phyloP scores from a whole-genome alignment of 345 rosid genomes.

The Hevea brasiliensis region DNA sequence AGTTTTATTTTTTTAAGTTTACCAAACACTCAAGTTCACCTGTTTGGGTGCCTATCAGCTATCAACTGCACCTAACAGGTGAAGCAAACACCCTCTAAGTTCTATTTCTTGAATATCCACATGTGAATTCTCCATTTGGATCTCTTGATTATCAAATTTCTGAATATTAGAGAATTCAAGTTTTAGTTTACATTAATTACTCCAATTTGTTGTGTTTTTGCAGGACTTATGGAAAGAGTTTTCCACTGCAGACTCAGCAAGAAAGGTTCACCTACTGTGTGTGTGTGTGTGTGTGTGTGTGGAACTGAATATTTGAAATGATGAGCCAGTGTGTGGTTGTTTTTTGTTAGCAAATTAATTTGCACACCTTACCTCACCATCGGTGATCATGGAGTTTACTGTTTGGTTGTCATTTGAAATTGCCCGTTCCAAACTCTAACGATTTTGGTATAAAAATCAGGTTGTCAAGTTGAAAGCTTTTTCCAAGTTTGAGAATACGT shows the following conservation, averaged over 20 bases:
- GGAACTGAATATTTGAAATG: neutral
- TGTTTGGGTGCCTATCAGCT: no score
- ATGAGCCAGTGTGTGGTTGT: neutral
- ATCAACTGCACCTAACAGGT: no score
- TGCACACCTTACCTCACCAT: neutral
- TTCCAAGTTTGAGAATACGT: constrained; percentile 82
- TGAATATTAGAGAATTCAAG: neutral
- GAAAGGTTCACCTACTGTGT: constrained; percentile 43
- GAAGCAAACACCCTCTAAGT: no score
- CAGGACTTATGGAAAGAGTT: constrained; percentile 72
- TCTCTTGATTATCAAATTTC: neutral
- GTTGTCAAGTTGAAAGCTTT: constrained; percentile 82
- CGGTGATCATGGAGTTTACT: neutral
- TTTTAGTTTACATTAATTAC: neutral
- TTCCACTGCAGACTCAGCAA: constrained; percentile 51
- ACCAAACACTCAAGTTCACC: no score
- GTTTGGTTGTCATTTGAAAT: neutral
- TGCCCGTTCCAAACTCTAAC: neutral
- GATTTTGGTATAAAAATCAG: constrained; percentile 30
- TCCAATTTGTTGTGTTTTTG: constrained; percentile 8
- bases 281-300: neutral
- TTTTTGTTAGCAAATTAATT: neutral
- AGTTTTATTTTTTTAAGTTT: no score
- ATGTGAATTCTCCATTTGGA: neutral
- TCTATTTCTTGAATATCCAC: neutral